Base-by-base conservation (phyloP, 306 rosid species). In the Quercus engelmannii region DNA sequence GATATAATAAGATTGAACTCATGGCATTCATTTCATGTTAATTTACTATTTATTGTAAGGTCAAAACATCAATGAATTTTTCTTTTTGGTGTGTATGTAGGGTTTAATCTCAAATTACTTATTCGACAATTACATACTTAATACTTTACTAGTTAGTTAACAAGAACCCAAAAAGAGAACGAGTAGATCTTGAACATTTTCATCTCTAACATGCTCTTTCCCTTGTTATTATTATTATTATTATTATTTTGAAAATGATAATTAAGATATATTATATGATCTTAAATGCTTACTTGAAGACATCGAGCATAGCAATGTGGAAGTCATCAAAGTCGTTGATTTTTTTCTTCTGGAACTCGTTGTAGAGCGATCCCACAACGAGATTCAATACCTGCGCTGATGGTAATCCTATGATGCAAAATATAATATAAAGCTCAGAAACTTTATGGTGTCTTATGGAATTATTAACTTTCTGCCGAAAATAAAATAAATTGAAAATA, bases 271-370 rank as follows among this genome's bases (percentile, higher is more conserved):
- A 58, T 55, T 9, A 19, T 13, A 19, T 55, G 74, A 81, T 38
- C 68, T 46, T 28, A 28, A 15, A 54, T 75, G n/a, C 83, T 80
- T 83, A 90, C 93, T 49, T 86, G 90, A 87, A 89, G 77, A 90
- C 71, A 56, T 87, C 92, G 73, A 92, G 95, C 83, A 89, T 74
- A 31, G 92, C 90, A 30, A 20, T 12, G n/a, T 87, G 89, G 55
- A 92, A 92, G 0, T 58, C 69, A 0, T 85, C 82, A 30, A 74
- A 69, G 65, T 41, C 0, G 25, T 46, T 12, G 55, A 83, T 82
- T 0, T 83, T 78, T 58, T 58, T 75, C 41, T 76, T 73, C 25
- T 83, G 6, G 69, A 92, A 80, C 65, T 82, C 69, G 21, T 86
- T 30, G 77, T 78, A 79, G 19, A 92, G 81, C 19, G 79, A 21